Percentiles rank a stretch among this genome's conserved stretches.
phyloP scores from a whole-genome alignment of 2,329 filamentous ascomycete genomes.

The Thermochaetoides dissita region DNA sequence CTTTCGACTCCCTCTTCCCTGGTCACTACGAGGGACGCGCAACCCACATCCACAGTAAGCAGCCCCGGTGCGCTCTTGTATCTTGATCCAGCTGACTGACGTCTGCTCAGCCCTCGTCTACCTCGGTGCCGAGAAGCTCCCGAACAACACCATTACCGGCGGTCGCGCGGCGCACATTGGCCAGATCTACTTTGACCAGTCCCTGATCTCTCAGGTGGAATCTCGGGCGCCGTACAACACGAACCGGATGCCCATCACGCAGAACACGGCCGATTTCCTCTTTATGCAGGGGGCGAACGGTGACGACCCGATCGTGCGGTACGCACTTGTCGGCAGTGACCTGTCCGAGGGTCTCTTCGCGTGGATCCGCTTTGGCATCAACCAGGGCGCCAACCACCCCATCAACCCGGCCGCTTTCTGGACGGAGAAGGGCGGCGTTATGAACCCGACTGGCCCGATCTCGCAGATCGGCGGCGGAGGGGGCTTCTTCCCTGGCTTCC shows the following conservation, averaged over 20 bases:
- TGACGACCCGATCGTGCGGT: constrained; percentile 19
- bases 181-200: constrained; percentile 20
- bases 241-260: constrained; percentile 15
- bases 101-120: constrained; percentile 15
- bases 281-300: constrained; percentile 18
- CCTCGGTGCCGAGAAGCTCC: constrained; percentile 29
- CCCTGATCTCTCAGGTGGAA: constrained; percentile 14
- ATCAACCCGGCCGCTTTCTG: constrained; percentile 18
- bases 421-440: constrained; percentile 15
- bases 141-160: constrained; percentile 19
- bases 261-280: constrained; percentile 17
- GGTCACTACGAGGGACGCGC: constrained; percentile 33
- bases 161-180: constrained; percentile 17
- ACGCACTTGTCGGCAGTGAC: constrained; percentile 15
- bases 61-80: background rate
- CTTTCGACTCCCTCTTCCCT: constrained; percentile 28
- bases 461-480: constrained; percentile 8
- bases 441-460: constrained; percentile 17
- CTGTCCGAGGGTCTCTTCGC: constrained; percentile 18
- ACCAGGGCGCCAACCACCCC: constrained; percentile 13
- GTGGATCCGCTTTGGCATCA: constrained; percentile 20
- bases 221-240: constrained; percentile 16
- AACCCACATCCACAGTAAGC: constrained; percentile 30
- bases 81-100: background rate
- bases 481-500: background rate